These are phyloP conservation scores for Cordyceps militaris DNA, from an alignment of 2,329 filamentous ascomycete genomes.

Conservation along the genomic window DNA sequence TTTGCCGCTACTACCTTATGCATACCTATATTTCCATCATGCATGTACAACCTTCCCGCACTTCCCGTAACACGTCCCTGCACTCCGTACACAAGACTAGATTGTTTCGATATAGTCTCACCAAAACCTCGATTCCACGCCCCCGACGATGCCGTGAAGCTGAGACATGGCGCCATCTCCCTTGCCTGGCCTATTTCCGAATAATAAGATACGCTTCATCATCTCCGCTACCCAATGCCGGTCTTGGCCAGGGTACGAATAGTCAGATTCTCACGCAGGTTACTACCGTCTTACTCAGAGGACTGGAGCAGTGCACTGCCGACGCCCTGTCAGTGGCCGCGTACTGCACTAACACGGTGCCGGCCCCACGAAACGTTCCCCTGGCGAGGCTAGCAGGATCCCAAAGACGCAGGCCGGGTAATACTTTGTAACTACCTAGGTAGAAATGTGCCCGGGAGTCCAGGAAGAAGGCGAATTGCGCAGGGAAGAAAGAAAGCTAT, in stretches of 20 bases:
- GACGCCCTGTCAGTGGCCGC: neutral
- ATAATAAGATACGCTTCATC: neutral
- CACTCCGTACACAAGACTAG: neutral
- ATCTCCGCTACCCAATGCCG: neutral
- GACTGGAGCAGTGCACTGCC: neutral
- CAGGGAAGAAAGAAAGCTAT: neutral
- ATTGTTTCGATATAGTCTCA: conserved; percentile 2
- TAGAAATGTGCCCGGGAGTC: too few relatives aligned
- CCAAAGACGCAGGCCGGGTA: neutral
- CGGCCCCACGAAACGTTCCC: conserved; percentile 3
- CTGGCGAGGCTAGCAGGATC: conserved; percentile 1
- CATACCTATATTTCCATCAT: neutral
- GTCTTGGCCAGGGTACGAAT: neutral
- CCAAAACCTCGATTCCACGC: neutral
- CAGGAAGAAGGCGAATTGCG: neutral
- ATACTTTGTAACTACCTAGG: too few relatives aligned
- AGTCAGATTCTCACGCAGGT: conserved; percentile 12
- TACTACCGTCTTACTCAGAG: conserved; percentile 13
- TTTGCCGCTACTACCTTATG: neutral
- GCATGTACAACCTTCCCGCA: neutral
- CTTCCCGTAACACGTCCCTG: neutral
- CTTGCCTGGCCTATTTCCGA: neutral
- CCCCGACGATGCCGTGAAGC: neutral
- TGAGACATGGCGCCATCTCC: neutral
- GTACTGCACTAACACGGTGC: conserved; percentile 3